Base-by-base conservation (phyloP, 1,139 yeast species). In the Pichia sp. region DNA sequence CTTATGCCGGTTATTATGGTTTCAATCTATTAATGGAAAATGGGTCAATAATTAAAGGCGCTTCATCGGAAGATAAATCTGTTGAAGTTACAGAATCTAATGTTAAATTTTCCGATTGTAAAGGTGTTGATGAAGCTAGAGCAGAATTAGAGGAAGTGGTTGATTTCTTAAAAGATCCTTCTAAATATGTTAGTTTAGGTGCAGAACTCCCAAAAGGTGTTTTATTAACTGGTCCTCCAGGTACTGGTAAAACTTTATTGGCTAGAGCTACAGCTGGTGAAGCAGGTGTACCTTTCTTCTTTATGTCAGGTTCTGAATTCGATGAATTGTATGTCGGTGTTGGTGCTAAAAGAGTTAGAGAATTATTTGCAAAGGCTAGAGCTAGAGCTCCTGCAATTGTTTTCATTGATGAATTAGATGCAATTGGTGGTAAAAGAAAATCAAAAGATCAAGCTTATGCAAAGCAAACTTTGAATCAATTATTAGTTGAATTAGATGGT, bases 181-280 rank as follows among this genome's bases (percentile, higher is more conserved):
- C 95, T 18, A 85, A 85, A 61, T 93, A 88, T 64, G 93, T 97
- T 35, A 94, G 95, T 1, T 72, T 93, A 40, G 99, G 99, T 50
- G 99, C 98, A 41, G 88, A 88, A 62, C 71, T 93, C 53, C 98
- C 98, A 43, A 91, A 89, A 62, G 99, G 99, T 69, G 95, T 93
- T 5, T 67, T 93, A 44, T 70, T 93, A 49, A 91, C 98, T 7
- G 99, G 99, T 35, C 99, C 99, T 31, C 99, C 99, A 31, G 99
- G 99, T 66, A 93, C 99, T 6, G 99, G 99, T 75, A 93, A 93
- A 63, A 93, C 99, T 1, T 69, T 93, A 49, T 73, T 93, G 48
- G 98, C 98, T 1, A 77, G 98, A 54, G 98, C 99, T 17, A 94
- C 96, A 31, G 99, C 99, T 10, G 98, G 98, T 46, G 98, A 93